These are phyloP conservation scores for Sporothrix brasiliensis DNA, from an alignment of 2,329 filamentous ascomycete species.

Conservation along the genomic window DNA sequence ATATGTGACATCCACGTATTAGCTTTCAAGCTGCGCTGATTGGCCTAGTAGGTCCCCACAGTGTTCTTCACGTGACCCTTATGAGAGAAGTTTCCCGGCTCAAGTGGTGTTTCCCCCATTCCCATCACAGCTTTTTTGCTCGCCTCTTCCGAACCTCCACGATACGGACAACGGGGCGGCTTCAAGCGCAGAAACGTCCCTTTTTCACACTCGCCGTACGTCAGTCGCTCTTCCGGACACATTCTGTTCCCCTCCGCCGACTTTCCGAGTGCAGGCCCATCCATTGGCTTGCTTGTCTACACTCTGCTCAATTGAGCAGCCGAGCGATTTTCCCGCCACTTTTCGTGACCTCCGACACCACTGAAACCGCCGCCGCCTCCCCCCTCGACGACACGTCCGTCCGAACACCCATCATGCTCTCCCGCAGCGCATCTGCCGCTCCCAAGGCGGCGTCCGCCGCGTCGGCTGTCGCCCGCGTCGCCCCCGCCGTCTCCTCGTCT, in stretches of 20 bases:
- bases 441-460: constrained; percentile 43
- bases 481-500: constrained; percentile 35
- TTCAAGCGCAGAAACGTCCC: constrained; percentile 13
- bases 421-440: constrained; percentile 32
- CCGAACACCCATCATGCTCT: constrained; percentile 29
- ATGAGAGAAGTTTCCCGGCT: constrained; percentile 31
- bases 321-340: background rate
- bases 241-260: background rate
- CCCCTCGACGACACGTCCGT: background rate
- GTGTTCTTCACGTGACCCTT: constrained; percentile 31
- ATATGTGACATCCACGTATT: constrained; percentile 31
- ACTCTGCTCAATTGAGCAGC: constrained; percentile 31
- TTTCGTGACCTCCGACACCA: constrained; percentile 3
- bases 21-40: constrained; percentile 35
- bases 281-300: constrained; percentile 11
- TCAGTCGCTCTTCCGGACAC: background rate
- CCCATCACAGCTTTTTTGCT: constrained; percentile 34
- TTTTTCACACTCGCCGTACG: background rate
- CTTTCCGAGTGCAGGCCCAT: background rate
- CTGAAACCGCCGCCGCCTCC: background rate
- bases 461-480: constrained; percentile 47
- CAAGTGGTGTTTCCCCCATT: constrained; percentile 12
- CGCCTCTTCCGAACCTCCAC: constrained; percentile 34
- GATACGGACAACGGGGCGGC: constrained; percentile 29
- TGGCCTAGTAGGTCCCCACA: constrained; percentile 25